These are phyloP conservation scores for Aegilops speltoides DNA, from an alignment of 176 grass and related monocot species.

Conservation along the genomic window DNA sequence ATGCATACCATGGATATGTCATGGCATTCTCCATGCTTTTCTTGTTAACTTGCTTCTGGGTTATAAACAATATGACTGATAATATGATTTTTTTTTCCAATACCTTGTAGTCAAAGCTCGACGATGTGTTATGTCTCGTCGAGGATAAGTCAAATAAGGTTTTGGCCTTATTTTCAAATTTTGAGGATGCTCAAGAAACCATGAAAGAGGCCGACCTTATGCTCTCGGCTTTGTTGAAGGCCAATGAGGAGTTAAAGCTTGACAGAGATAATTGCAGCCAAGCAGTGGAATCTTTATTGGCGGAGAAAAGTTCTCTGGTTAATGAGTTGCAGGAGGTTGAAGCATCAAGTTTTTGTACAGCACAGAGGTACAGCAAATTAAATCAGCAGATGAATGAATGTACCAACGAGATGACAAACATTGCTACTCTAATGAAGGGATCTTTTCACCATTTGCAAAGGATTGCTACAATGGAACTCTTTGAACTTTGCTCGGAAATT, in stretches of 20 bases:
- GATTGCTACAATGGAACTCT: conserved; percentile 43
- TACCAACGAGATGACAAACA: conserved; percentile 44
- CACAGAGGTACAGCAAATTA: conserved; percentile 36
- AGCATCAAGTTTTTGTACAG: conserved; percentile 43
- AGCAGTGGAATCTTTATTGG: conserved; percentile 32
- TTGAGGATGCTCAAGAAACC: conserved; percentile 76
- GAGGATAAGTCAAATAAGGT: conserved; percentile 61
- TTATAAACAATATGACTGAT: conserved; percentile 17
- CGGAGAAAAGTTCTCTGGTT: conserved; percentile 41
- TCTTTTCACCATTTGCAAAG: conserved; percentile 61
- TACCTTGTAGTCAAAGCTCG: conserved; percentile 41
- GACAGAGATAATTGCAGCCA: conserved; percentile 58
- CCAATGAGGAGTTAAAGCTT: conserved; percentile 60
- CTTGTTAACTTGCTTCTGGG: background rate
- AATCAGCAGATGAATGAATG: conserved; percentile 44
- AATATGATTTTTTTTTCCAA: conserved; percentile 34
- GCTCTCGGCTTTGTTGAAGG: conserved; percentile 57
- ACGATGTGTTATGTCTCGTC: conserved; percentile 31
- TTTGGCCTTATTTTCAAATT: conserved; percentile 59
- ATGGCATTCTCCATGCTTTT: conserved; percentile 6
- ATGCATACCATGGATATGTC: background rate
- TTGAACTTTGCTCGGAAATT: conserved; percentile 52
- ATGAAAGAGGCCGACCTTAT: conserved; percentile 86
- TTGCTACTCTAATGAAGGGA: conserved; percentile 43
- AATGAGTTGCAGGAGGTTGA: conserved; percentile 50